Conservation (phyloP, 805 yeast genomes). For the Candida broadrunensis region DNA sequence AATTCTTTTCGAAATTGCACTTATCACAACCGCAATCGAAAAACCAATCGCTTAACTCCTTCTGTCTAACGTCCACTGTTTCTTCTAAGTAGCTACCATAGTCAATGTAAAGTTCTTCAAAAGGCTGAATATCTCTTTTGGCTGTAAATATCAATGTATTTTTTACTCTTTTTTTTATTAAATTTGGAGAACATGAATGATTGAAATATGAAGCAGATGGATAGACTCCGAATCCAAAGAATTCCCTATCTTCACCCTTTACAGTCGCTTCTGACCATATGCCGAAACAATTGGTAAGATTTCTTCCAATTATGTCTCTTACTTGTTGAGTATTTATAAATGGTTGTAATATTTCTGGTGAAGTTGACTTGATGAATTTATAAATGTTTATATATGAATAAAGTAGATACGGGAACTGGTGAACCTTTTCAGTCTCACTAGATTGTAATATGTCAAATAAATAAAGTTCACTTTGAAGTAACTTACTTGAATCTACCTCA, state of each 20-base stretch:
- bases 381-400: constrained; percentile 46
- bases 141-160: constrained; percentile 44
- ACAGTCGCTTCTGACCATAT: constrained; percentile 49
- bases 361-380: constrained; percentile 41
- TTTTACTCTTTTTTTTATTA: constrained; percentile 41
- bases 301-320: constrained; percentile 52
- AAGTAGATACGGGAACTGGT: constrained; percentile 45
- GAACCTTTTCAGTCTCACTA: constrained; percentile 46
- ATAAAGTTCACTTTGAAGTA: constrained; percentile 15
- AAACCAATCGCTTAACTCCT: constrained; percentile 52
- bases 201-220: constrained; percentile 68
- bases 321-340: constrained; percentile 36
- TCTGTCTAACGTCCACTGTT: constrained; percentile 37
- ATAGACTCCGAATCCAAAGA: constrained; percentile 57
- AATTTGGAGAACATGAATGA: constrained; percentile 62
- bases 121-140: constrained; percentile 31
- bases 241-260: constrained; percentile 47
- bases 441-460: constrained; percentile 47
- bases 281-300: constrained; percentile 68
- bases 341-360: constrained; percentile 32
- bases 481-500: not conserved
- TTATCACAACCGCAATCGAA: constrained; percentile 53
- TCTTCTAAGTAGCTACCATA: constrained; percentile 54
- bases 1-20: constrained; percentile 29
- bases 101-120: constrained; percentile 56